phyloP scores from a whole-genome alignment of 495 filamentous ascomycete species.

The Tuber indicum region DNA sequence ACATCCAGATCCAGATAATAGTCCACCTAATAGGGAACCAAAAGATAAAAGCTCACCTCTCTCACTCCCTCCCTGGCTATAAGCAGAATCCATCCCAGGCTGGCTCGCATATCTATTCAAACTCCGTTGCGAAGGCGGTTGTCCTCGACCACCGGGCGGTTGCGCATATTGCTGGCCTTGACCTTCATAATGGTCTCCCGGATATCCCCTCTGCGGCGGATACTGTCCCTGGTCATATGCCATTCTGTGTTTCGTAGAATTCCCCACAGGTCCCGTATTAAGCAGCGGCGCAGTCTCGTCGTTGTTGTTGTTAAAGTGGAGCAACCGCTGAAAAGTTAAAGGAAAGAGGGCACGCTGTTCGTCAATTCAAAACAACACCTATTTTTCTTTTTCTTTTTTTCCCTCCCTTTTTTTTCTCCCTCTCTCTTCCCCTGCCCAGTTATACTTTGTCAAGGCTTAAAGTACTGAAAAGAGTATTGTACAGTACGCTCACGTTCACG shows the following conservation, averaged over 20 bases:
- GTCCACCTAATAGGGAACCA: not conserved
- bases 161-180: not conserved
- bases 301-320: not conserved
- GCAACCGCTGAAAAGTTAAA: not conserved
- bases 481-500: not conserved
- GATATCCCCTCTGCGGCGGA: not conserved
- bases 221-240: not conserved
- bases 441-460: not conserved
- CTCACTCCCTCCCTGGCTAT: constrained; percentile 14
- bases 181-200: not conserved
- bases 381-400: not conserved
- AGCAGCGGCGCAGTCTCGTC: not conserved
- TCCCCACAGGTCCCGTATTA: not conserved
- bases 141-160: constrained; percentile 4
- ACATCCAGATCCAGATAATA: not conserved
- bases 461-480: not conserved
- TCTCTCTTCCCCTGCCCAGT: not conserved
- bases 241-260: not conserved
- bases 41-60: constrained; percentile 3
- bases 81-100: not conserved
- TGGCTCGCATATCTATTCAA: constrained; percentile 4
- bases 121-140: not conserved
- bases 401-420: not conserved
- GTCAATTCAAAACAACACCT: not conserved
- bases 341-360: not conserved